Evolutionary conservation across 2,329 filamentous ascomycete genomes (phyloP).

Genomic region (Colletotrichum sp.): DNA sequence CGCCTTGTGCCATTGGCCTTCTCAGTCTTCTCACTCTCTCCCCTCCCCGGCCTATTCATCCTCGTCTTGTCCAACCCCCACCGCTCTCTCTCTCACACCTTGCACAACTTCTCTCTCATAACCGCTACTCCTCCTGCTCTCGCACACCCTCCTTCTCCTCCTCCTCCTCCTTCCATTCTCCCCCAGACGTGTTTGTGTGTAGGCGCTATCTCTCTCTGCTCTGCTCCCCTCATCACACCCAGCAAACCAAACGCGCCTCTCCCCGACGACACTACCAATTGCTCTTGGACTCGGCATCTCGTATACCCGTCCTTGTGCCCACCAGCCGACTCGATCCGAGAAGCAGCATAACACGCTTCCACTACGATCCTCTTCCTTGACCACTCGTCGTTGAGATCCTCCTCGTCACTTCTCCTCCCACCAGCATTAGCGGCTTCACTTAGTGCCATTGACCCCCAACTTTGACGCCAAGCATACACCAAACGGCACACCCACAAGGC

Average conservation of each 20-base stretch:
- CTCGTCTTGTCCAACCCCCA: not conserved
- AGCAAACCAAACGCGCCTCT: not conserved
- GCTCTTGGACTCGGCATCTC: not conserved
- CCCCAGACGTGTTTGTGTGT: not conserved
- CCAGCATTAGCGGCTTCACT: conserved; percentile 6
- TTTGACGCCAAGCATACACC: conserved; percentile 8
- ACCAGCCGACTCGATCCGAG: not conserved
- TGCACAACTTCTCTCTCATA: conserved; percentile 3
- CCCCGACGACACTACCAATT: not conserved
- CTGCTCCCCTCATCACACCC: not conserved
- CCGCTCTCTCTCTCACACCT: not conserved
- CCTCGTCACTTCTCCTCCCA: not conserved
- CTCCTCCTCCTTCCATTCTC: not conserved
- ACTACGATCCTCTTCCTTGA: not conserved
- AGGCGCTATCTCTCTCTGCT: not conserved
- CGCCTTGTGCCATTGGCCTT: not conserved
- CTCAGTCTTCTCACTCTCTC: not conserved
- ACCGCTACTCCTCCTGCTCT: not conserved
- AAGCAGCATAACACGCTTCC: not conserved
- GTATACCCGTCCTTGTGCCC: not conserved
- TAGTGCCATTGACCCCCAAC: conserved; percentile 15
- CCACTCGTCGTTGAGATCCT: not conserved
- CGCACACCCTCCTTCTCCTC: not conserved
- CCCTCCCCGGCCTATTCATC: not conserved
- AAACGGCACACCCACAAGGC: conserved; percentile 2